Base-by-base conservation (phyloP, 306 rosid species). In the Lupinus albus region DNA sequence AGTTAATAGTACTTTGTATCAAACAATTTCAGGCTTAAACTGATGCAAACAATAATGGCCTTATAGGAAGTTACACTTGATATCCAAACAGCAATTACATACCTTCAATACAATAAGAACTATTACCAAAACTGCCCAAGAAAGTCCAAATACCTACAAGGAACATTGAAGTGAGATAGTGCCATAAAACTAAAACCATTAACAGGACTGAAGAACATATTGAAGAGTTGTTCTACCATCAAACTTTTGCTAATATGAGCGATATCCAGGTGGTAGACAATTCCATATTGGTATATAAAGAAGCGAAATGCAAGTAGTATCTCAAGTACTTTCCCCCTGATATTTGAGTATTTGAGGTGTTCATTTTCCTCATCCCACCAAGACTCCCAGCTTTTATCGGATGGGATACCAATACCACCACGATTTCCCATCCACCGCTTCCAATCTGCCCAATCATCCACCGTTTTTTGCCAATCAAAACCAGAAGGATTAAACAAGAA, bases 351-450 rank as follows among this genome's bases (percentile, higher is more conserved):
- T 85, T 88, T 93, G 21, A 93, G 76, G 88, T 90, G 94, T 32
- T 88, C 98, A 68, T 90, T 89, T 78, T 93, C 99, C 78, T 76
- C 92, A 72, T 88, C 90, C 99, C 99, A 85, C 99, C 97, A 93
- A 45, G 95, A 88, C 76, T 90, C 99, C 99, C 99, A 93, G 74
- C 97, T 88, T 84, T 85, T 90, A 41, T 93, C 86, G 44, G 85
- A 72, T 15, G 84, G 16, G 63, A 90, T 93, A 70, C 99, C 99
- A 45, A 90, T 93, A 53, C 96, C 96, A 50, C 99, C 97, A 35
- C 99, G 94, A 61, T 93, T 93, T 79, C 96, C 97, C 99, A 93
- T 93, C 97, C 99, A 93, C 53, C 95, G 83, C 78, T 90, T 93
- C 97, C 97, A 93, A 69, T 90, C 99, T 11, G 95, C 78, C 97